A percentile compares a stretch with the other conserved stretches of the same genome.
Conservation (phyloP, 805 yeast genomes). For the Naumovozyma castellii region DNA sequence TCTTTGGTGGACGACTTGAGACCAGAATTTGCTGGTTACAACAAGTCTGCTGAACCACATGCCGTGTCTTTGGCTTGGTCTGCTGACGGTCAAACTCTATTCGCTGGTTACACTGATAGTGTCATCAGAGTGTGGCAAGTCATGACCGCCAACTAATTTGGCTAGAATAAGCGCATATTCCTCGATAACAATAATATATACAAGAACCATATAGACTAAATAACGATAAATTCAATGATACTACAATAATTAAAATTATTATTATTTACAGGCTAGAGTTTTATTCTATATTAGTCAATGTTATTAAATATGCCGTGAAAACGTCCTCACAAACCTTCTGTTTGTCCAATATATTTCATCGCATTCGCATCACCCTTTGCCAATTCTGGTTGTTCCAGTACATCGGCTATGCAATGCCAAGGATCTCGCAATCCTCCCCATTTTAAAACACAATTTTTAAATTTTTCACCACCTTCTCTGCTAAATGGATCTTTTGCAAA, state of each 20-base stretch:
- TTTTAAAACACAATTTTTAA: conserved; percentile 56
- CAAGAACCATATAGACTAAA: too few species aligned
- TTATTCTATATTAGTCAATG: too few species aligned
- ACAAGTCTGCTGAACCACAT: conserved; percentile 93
- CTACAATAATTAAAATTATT: too few species aligned
- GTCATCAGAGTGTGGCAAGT: conserved; percentile 99
- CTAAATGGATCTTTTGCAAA: conserved; percentile 65
- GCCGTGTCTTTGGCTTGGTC: conserved; percentile 98
- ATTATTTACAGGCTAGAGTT: too few species aligned
- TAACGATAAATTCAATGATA: too few species aligned
- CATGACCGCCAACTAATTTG: conserved; percentile 55
- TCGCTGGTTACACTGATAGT: conserved; percentile 99
- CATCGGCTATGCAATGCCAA: conserved; percentile 76
- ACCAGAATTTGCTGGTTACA: conserved; percentile 89
- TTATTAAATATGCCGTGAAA: too few species aligned
- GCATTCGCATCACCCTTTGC: conserved; percentile 61
- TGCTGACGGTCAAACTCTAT: conserved; percentile 98
- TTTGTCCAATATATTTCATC: conserved; percentile 45
- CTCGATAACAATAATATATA: background rate
- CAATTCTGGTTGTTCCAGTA: conserved; percentile 54
- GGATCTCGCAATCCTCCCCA: conserved; percentile 96
- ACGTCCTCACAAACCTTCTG: conserved; percentile 11
- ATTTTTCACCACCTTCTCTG: conserved; percentile 64
- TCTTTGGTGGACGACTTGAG: conserved; percentile 90
- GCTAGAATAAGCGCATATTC: background rate